Base-by-base conservation (phyloP, 176 grass and related monocot genomes). In the Avena insularis region DNA sequence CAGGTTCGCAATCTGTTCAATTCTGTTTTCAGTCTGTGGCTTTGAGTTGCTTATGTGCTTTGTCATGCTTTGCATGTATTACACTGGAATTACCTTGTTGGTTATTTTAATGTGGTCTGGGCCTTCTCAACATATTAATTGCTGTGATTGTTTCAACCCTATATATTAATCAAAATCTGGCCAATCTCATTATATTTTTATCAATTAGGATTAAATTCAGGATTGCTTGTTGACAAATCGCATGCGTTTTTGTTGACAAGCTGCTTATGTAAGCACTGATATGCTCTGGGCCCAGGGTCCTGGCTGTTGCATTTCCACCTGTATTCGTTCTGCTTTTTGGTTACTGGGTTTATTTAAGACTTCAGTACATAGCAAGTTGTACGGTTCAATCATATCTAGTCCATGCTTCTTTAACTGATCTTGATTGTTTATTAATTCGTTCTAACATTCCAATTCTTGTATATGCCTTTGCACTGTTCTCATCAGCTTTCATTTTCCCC, bases 1-100 rank as follows among this genome's bases (percentile, higher is more conserved):
- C 94, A 96, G 92, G 92, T 87, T 84, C 90, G 85, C 82, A 73
- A 58, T 40, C 81, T 89, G 12, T 64, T 88, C 3, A n/a, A 73
- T 87, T 76, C 86, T 1, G 60, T 78, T 31, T 83, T 81, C 45
- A 70, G 21, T 76, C 50, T 84, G 15, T 50, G 21, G 16, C 54
- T 62, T 29, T 29, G 15, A 69, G 68, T 67, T 31, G 15, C 16
- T 75, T 66, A 9, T 35, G 33, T 60, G 2, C 63, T 31, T 77
- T 80, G 33, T 60, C 46, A 16, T 35, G 59, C 33, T 78, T 71
- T 70, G 51, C 21, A 76, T 78, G 61, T 68, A 70, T 75, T 46
- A 2, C 3, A 31, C n/a, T 63, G 8, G 35, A 25, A 90, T 79
- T 45, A 62, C 53, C 43, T 53, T 87, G 33, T 64, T 61, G 25